These are phyloP conservation scores for Zangia roseola DNA, from an alignment of 768 basidiomycete genomes.

Conservation along the genomic window DNA sequence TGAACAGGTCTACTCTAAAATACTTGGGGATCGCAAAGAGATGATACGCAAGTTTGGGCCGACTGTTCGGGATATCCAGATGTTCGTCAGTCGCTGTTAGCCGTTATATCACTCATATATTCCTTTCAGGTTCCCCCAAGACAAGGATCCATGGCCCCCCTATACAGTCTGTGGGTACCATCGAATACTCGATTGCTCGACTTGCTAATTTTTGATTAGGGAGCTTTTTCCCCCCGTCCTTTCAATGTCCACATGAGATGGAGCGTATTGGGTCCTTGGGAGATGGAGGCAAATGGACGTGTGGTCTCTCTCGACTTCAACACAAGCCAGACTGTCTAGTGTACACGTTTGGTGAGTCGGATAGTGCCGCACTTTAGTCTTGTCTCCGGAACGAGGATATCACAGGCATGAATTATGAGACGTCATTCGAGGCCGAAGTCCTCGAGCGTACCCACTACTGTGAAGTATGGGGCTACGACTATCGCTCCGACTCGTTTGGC, in stretches of 20 bases:
- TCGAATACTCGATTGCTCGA: not conserved
- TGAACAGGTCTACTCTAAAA: conserved; percentile 45
- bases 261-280: conserved; percentile 50
- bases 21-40: conserved; percentile 40
- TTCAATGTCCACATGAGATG: conserved; percentile 43
- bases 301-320: conserved; percentile 55
- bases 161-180: conserved; percentile 53
- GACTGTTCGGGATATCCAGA: conserved; percentile 42
- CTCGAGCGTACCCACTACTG: conserved; percentile 48
- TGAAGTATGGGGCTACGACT: conserved; percentile 64
- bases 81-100: conserved; percentile 27
- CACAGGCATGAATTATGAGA: conserved; percentile 54
- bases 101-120: conserved; percentile 4
- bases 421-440: conserved; percentile 62
- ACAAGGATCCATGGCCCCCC: conserved; percentile 52
- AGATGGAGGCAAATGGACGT: conserved; percentile 72
- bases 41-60: conserved; percentile 58
- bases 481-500: conserved; percentile 34
- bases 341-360: conserved; percentile 55
- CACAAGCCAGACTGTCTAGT: conserved; percentile 56
- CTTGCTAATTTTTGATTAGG: conserved; percentile 24
- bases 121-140: conserved; percentile 49
- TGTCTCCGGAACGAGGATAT: not conserved
- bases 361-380: not conserved
- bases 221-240: conserved; percentile 48